Percentiles rank a stretch among this genome's conserved stretches.
phyloP scores from a whole-genome alignment of 805 yeast genomes.

The Danielia reshetovae region DNA sequence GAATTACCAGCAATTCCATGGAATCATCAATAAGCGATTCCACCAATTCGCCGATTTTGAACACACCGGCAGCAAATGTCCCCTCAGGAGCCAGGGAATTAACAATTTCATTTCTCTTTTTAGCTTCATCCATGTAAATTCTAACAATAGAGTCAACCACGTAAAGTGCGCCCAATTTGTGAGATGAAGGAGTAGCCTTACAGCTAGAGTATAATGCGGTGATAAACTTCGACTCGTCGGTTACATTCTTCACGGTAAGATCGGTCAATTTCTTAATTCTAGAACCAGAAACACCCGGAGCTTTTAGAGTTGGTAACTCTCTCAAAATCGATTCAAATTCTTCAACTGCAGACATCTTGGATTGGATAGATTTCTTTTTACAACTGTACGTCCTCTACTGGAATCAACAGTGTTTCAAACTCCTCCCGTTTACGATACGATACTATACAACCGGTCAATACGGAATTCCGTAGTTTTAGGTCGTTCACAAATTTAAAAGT shows the following conservation, averaged over 20 bases:
- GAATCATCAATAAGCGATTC: slow-evolving; percentile 63
- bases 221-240: slow-evolving; percentile 52
- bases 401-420: not conserved
- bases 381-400: slow-evolving; percentile 1
- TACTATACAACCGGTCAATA: slow-evolving; percentile 13
- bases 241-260: slow-evolving; percentile 66
- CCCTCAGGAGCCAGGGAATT: slow-evolving; percentile 56
- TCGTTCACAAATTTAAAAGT: too few species aligned
- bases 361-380: slow-evolving; percentile 1
- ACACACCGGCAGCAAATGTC: slow-evolving; percentile 69
- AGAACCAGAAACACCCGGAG: slow-evolving; percentile 94
- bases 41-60: slow-evolving; percentile 59
- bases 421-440: slow-evolving; percentile 15
- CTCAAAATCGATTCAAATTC: slow-evolving; percentile 46
- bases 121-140: slow-evolving; percentile 73
- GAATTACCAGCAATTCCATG: slow-evolving; percentile 44
- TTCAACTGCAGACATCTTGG: slow-evolving; percentile 38
- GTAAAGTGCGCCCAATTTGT: slow-evolving; percentile 87
- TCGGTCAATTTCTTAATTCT: slow-evolving; percentile 85
- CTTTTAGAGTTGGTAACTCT: slow-evolving; percentile 55
- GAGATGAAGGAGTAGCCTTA: slow-evolving; percentile 68
- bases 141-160: slow-evolving; percentile 91
- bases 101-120: slow-evolving; percentile 48
- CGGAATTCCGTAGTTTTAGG: not conserved
- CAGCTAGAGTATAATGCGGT: slow-evolving; percentile 61